Percentiles rank a stretch among this genome's conserved stretches.
Evolutionary conservation across 1,284 basidiomycete genomes (phyloP).

Genomic region (Rhodotorula sp.): DNA sequence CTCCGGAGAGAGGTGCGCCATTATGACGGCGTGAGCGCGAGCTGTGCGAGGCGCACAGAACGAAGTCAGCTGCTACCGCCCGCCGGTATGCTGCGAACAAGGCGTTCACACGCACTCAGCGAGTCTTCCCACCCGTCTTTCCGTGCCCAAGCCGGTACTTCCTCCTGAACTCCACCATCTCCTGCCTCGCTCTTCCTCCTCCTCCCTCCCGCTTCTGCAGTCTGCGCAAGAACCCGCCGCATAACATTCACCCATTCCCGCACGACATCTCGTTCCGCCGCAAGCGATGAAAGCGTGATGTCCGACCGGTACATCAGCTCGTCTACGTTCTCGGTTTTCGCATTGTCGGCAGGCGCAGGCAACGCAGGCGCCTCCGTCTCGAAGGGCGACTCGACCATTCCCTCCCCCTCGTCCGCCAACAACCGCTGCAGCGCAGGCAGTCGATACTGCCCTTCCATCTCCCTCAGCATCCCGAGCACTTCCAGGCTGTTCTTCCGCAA

Average conservation of each 20-base stretch:
- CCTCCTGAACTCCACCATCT: constrained; percentile 49
- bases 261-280: constrained; percentile 58
- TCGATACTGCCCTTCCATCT: constrained; percentile 31
- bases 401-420: background rate
- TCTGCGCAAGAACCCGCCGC: constrained; percentile 65
- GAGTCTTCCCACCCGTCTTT: constrained; percentile 58
- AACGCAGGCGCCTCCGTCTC: constrained; percentile 42
- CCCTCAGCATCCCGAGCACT: constrained; percentile 30
- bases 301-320: constrained; percentile 59
- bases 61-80: background rate
- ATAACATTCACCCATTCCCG: constrained; percentile 65
- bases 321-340: background rate
- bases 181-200: constrained; percentile 38
- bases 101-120: constrained; percentile 55
- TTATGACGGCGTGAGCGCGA: constrained; percentile 62
- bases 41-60: constrained; percentile 49
- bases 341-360: background rate
- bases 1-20: constrained; percentile 45
- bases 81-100: constrained; percentile 2
- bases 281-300: constrained; percentile 56
- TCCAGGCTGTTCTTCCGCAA: constrained; percentile 25
- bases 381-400: background rate
- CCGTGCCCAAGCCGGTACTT: constrained; percentile 72
- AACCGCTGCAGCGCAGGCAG: background rate
- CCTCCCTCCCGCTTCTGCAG: background rate